Percentiles rank a stretch among this genome's conserved stretches.
These are phyloP conservation scores for Lasiodiplodia sp. DNA, from an alignment of 2,329 filamentous ascomycete species.

Conservation along the genomic window DNA sequence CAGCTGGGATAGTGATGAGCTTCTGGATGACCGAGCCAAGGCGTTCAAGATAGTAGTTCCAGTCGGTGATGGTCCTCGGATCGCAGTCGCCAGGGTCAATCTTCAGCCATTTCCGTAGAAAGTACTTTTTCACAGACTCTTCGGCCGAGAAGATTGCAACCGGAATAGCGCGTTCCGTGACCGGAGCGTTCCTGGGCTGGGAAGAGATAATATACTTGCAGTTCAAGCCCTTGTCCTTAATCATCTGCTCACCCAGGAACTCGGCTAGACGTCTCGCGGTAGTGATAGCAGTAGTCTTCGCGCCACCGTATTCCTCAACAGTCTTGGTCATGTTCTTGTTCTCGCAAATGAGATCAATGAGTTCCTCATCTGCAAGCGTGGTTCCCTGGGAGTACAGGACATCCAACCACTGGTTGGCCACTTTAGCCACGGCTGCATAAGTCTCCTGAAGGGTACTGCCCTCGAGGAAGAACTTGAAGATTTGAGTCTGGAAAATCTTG, in stretches of 20 bases:
- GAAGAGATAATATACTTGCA: conserved; percentile 99
- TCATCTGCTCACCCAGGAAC: conserved; percentile 97
- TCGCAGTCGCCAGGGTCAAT: conserved; percentile 93
- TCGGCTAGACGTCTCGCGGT: conserved; percentile 94
- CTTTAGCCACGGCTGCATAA: conserved; percentile 89
- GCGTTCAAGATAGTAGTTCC: conserved; percentile 96
- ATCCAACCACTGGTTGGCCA: conserved; percentile 96
- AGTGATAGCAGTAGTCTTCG: conserved; percentile 99
- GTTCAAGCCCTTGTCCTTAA: conserved; percentile 98
- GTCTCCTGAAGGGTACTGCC: conserved; percentile 86
- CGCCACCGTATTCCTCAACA: conserved; percentile 90
- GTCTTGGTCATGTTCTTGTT: conserved; percentile 99
- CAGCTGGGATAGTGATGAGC: conserved; percentile 96
- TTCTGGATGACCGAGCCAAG: conserved; percentile 98
- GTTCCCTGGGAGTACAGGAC: conserved; percentile 88
- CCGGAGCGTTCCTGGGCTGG: conserved; percentile 83
- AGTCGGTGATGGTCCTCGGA: conserved; percentile 87
- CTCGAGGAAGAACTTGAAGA: conserved; percentile 99
- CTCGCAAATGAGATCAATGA: conserved; percentile 99
- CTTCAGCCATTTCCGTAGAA: conserved; percentile 93
- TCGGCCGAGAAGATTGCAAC: conserved; percentile 98
- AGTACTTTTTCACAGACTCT: conserved; percentile 83
- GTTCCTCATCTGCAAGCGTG: conserved; percentile 92
- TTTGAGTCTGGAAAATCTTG: conserved; percentile 99
- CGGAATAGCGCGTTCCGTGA: conserved; percentile 92